Evolutionary conservation across 257 asterid genomes (phyloP).

Genomic region (Lithospermum erythrorhizon): DNA sequence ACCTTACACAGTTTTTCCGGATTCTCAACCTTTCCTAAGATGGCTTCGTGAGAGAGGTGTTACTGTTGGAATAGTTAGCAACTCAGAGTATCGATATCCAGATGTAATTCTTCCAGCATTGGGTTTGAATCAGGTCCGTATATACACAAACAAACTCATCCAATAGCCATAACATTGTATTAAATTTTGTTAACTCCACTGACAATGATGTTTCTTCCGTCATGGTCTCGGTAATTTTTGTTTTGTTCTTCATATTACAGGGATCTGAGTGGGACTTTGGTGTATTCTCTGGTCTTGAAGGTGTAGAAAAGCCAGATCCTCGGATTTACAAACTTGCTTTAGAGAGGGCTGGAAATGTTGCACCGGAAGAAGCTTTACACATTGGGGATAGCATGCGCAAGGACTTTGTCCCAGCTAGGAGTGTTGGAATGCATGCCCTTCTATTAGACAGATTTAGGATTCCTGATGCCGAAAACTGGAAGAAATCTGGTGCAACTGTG

Average conservation of each 20-base stretch:
- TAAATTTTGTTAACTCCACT: slow-evolving; percentile 1
- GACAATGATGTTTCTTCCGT: background rate
- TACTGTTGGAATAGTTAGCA: slow-evolving; percentile 77
- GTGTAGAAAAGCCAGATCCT: slow-evolving; percentile 86
- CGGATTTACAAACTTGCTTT: slow-evolving; percentile 67
- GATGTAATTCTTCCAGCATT: slow-evolving; percentile 93
- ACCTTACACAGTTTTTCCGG: slow-evolving; percentile 69
- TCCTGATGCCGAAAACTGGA: slow-evolving; percentile 72
- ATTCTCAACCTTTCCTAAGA: slow-evolving; percentile 72
- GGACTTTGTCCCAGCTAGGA: slow-evolving; percentile 72
- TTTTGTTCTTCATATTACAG: slow-evolving; percentile 21
- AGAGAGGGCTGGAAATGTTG: slow-evolving; percentile 75
- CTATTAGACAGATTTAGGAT: slow-evolving; percentile 67
- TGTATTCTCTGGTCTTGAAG: slow-evolving; percentile 90
- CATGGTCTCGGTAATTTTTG: background rate
- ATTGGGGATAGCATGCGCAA: slow-evolving; percentile 89
- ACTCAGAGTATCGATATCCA: slow-evolving; percentile 79
- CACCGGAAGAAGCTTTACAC: slow-evolving; percentile 72
- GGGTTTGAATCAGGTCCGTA: slow-evolving; percentile 64
- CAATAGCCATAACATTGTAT: background rate
- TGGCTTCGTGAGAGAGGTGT: slow-evolving; percentile 67
- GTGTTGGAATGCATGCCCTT: slow-evolving; percentile 72
- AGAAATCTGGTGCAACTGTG: slow-evolving; percentile 70
- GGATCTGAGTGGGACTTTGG: slow-evolving; percentile 99
- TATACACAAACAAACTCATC: background rate